A percentile compares a stretch with the other conserved stretches of the same genome.
Evolutionary conservation across 169 alveolate species (phyloP).

Genomic region (Cryptosporidium parvum): DNA sequence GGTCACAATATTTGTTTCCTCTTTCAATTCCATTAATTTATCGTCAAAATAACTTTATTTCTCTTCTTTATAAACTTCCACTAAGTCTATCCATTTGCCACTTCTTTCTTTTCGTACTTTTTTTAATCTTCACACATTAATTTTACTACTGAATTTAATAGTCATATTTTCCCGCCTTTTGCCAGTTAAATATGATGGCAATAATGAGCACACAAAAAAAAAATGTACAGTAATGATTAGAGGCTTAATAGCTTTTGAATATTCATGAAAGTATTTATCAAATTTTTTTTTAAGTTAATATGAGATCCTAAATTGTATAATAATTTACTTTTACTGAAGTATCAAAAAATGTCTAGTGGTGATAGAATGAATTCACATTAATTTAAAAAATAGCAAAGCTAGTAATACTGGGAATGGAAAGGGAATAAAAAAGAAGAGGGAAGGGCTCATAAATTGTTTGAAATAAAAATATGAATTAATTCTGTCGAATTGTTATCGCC

Average conservation of each 20-base stretch:
- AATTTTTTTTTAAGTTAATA: no score
- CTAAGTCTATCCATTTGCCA: conserved; percentile 16
- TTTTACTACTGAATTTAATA: not conserved
- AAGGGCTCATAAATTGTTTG: not conserved
- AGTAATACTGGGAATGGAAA: no score
- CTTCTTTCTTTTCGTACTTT: not conserved
- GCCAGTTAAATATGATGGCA: not conserved
- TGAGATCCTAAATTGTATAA: no score
- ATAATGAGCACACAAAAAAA: not conserved
- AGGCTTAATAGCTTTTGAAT: no score
- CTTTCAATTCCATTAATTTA: conserved; percentile 23
- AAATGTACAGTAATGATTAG: not conserved
- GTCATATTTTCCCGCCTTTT: not conserved
- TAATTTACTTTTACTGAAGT: not conserved
- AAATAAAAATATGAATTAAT: not conserved
- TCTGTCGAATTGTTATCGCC: not conserved
- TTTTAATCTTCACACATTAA: not conserved
- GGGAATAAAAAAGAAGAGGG: not conserved
- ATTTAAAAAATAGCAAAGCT: not conserved
- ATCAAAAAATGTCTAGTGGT: no score
- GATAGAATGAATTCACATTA: no score
- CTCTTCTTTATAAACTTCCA: not conserved
- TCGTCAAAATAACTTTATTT: not conserved
- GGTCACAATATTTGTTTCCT: conserved; percentile 32
- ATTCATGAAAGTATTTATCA: no score